phyloP scores from a whole-genome alignment of 2,329 filamentous ascomycete genomes.

The Passalora sequoiae region DNA sequence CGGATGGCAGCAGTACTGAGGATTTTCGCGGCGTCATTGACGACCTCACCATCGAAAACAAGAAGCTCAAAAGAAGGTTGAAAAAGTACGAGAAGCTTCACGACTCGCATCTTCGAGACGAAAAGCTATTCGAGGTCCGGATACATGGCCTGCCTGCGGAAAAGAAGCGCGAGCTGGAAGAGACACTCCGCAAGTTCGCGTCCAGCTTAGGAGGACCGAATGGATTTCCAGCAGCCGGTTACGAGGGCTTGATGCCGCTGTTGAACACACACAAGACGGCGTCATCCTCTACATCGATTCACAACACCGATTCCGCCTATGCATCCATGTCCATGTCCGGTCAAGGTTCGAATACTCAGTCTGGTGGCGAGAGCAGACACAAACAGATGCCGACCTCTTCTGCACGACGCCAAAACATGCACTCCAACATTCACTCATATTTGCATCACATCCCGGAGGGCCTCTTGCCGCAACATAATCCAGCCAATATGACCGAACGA shows the following conservation, averaged over 20 bases:
- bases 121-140: conserved; percentile 78
- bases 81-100: conserved; percentile 65
- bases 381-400: conserved; percentile 5
- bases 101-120: conserved; percentile 61
- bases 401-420: neutral
- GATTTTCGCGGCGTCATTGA: conserved; percentile 81
- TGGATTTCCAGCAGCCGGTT: conserved; percentile 30
- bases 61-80: conserved; percentile 67
- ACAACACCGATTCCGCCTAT: conserved; percentile 52
- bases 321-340: conserved; percentile 56
- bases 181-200: conserved; percentile 66
- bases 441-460: conserved; percentile 67
- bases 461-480: conserved; percentile 54
- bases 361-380: conserved; percentile 30
- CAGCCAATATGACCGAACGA: conserved; percentile 60
- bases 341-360: conserved; percentile 40
- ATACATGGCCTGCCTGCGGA: conserved; percentile 66
- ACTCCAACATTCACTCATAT: conserved; percentile 59
- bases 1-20: conserved; percentile 58
- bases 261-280: conserved; percentile 54
- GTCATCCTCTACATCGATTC: conserved; percentile 52
- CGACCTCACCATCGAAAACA: conserved; percentile 79
- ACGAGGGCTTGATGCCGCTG: conserved; percentile 39
- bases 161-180: conserved; percentile 73
- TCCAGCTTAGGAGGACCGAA: conserved; percentile 56